Evolutionary conservation across 805 yeast species (phyloP), one percentile per base, ranked within the genome.

Genomic region (Kluyveromyces aestuarii): DNA sequence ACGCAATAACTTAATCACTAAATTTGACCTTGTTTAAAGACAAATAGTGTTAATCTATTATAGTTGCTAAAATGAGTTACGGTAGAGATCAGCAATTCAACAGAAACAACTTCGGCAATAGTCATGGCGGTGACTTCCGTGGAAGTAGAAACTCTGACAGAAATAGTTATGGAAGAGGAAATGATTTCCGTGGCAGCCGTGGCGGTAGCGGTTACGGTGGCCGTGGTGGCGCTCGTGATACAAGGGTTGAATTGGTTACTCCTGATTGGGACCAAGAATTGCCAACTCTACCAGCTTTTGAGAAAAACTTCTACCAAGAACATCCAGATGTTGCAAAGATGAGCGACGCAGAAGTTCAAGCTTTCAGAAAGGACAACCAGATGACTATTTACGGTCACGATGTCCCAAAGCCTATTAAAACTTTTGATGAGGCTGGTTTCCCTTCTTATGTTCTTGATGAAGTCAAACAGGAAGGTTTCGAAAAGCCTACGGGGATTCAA

Each of bases 361-460:
- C 72, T 42, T 93, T 90, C 76, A 84, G 99, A 76, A 76, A 76
- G 52, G 81, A 81, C 60, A 75, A 83, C 68, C 91, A 88, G 63
- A 93, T 93, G 98, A 82, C 84, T 52, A 77, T 86, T 53, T 67
- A 72, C 51, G 99, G 99, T 60, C 66, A 72, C 44, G 85, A 89
- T 57, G 87, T 93, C 60, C 98, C 98, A 60, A 85, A 89, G 72
- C 99, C 99, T 61, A 85, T 93, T 63, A 82, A 91, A 58, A 61
- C 78, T 45, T 93, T 93, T 60, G 96, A 93, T 57, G 98, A 93
- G 75, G 96, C 96, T 64, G 97, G 97, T 44, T 91, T 93, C 79
- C 99, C 99, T 56, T 86, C 81, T 60, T 90, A 91, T 67, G 97
- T 91, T 41, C 76, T 93, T 64, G 74, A 71, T 51, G 96, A 91